Evolutionary conservation across 805 yeast genomes (phyloP).

Genomic region (Saturnispora sanitii): DNA sequence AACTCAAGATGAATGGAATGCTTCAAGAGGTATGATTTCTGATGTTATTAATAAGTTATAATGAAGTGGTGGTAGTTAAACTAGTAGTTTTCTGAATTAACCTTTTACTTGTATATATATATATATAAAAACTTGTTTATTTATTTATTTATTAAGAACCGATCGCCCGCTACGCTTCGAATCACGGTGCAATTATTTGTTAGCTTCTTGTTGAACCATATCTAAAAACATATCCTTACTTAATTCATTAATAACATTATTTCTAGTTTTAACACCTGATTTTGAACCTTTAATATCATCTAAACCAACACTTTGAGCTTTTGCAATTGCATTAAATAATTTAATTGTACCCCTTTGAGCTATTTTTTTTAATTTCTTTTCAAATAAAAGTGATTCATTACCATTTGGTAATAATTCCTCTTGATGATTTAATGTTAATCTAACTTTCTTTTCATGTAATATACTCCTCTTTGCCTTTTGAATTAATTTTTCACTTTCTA

Average conservation of each 20-base stretch:
- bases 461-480: slow-evolving; percentile 68
- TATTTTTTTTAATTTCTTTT: slow-evolving; percentile 56
- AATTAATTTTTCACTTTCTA: slow-evolving; percentile 76
- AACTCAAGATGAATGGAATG: slow-evolving; percentile 28
- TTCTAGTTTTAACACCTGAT: slow-evolving; percentile 29
- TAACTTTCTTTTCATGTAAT: slow-evolving; percentile 58
- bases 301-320: slow-evolving; percentile 72
- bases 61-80: slow-evolving; percentile 4
- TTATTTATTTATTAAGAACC: too few relatives aligned
- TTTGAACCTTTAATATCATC: slow-evolving; percentile 30
- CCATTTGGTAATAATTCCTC: slow-evolving; percentile 60
- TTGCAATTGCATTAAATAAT: slow-evolving; percentile 23
- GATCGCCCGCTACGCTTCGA: too few relatives aligned
- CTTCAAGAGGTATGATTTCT: slow-evolving; percentile 25
- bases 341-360: slow-evolving; percentile 34
- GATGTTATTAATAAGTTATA: slow-evolving; percentile 22
- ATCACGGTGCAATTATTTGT: too few relatives aligned
- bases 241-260: slow-evolving; percentile 61
- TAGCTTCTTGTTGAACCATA: slow-evolving; percentile 72
- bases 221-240: slow-evolving; percentile 87
- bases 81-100: too few relatives aligned
- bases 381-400: slow-evolving; percentile 40
- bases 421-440: slow-evolving; percentile 57
- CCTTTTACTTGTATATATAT: slow-evolving; percentile 4
- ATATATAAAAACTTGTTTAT: background rate